Evolutionary conservation across 345 rosid species (phyloP), one percentile per base, ranked within the genome.

Genomic region (Euphorbia tirucalli): DNA sequence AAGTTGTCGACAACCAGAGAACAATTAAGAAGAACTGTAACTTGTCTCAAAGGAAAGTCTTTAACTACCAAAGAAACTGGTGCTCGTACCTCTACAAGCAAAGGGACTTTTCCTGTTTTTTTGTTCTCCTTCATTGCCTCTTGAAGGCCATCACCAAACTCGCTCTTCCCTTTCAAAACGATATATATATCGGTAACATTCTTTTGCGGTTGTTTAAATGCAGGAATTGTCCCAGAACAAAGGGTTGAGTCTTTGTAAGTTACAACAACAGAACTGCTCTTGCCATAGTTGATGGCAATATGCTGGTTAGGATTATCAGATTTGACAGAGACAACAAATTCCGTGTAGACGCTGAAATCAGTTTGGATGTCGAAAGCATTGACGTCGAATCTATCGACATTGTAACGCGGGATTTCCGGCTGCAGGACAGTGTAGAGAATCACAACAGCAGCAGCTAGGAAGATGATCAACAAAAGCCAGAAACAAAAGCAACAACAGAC

Each of bases 1-100:
- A 88, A 56, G 74, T 50, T 88, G 77, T 86, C 85, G 28, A 88
- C 83, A 61, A 86, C 78, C 81, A 86, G 59, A 35, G 77, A 54
- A 61, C 86, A 82, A 41, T 80, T 72, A 14, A 85, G 71, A 13
- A 15, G 37, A 52, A 83, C 83, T 52, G 66, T 61, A n/a, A 84
- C 65, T 63, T 79, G 63, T 61, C 77, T 78, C 68, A 81, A 37
- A 8, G 85, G 77, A 13, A 81, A 43, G 7, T 59, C 59, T 13
- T 31, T 63, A 9, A 85, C 3, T 28, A 81, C 83, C 21, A 83
- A 50, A 13, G 76, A 69, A 14, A 85, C 62, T 1, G 86, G 87
- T 0, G 80, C 87, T 64, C 71, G 72, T 0, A 88, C 84, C 22
- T 11, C 21, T 10, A 86, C 72, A 19, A 77, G 75, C 48, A 86